Evolutionary conservation across 139 green algal genomes (phyloP), one percentile per base, ranked within the genome.

Genomic region (Chara braunii): DNA sequence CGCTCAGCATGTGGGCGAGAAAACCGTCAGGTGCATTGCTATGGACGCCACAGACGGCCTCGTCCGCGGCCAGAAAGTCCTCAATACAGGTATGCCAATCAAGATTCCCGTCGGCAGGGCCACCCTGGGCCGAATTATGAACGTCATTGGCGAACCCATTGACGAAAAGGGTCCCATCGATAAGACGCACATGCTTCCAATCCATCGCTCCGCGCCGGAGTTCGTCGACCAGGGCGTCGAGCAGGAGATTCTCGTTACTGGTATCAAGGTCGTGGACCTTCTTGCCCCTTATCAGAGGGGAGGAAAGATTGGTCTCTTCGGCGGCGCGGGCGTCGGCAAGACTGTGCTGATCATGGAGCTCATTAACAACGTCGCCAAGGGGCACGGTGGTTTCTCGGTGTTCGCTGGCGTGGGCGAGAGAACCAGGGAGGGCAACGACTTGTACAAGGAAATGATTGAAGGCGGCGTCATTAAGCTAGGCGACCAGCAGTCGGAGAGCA

Each of bases 331-430:
- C 69, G 94, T 99, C 5, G 94, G 94, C 65, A 99, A 99, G 87
- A 99, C 94, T 1, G 94, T 99, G 82, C 87, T 99, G 9, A 99
- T 99, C 64, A 99, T 98, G 94, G 93, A 99, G 85, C 93, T 99
- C 28, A 99, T 98, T 80, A 99, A 99, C 84, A 99, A 98, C 80
- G 85, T 99, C 40, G 94, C 93, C 63, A 99, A 99, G 84, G 94
- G 73, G 22, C 93, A 99, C 78, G 94, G 88, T 94, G 93, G 93
- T 81, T 99, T 99, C 85, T 97, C 93, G 37, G 94, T 99, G 72
- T 99, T 99, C 81, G 94, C 94, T 35, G 94, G 94, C 68, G 94
- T 99, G 44, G 94, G 94, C 18, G 94, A 99, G 83, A 86, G 94
- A 60, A 99, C 94, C 8, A 91, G 94, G 60, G 94, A 99, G 83